These are phyloP conservation scores for Gossypium trilobum DNA, from an alignment of 441 rosid species.

Conservation along the genomic window DNA sequence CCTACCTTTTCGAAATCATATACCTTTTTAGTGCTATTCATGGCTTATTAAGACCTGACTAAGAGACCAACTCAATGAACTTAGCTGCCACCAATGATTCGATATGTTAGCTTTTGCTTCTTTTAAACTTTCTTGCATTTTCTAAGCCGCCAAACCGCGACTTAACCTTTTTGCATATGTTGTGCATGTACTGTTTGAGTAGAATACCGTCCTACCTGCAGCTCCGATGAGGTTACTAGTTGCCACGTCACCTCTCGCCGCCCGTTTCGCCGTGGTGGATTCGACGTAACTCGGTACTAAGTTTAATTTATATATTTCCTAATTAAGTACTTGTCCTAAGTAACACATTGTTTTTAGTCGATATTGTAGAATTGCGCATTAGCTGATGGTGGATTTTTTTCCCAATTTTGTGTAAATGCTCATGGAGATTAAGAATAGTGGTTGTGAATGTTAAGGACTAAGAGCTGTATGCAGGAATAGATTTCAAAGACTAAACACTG, in stretches of 20 bases:
- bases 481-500: constrained; percentile 27
- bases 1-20: not conserved
- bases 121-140: constrained; percentile 21
- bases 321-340: not conserved
- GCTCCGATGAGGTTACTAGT: constrained; percentile 39
- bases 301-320: not conserved
- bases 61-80: not conserved
- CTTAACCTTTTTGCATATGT: not conserved
- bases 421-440: not conserved
- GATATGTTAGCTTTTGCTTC: not conserved
- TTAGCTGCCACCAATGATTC: not conserved
- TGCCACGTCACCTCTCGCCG: constrained; percentile 35
- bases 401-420: not conserved
- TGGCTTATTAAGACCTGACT: not conserved
- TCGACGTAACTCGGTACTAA: constrained; percentile 39
- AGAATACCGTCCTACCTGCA: constrained; percentile 46
- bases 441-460: not conserved
- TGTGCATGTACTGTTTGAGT: constrained; percentile 7
- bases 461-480: constrained; percentile 32
- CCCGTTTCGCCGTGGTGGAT: constrained; percentile 31
- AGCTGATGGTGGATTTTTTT: not conserved
- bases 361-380: not conserved
- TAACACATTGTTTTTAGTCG: not conserved
- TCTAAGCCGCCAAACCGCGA: constrained; percentile 17
- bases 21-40: not conserved